A percentile compares a stretch with the other conserved stretches of the same genome.
phyloP scores from a whole-genome alignment of 176 grass and related monocot genomes.

The Zea mays region DNA sequence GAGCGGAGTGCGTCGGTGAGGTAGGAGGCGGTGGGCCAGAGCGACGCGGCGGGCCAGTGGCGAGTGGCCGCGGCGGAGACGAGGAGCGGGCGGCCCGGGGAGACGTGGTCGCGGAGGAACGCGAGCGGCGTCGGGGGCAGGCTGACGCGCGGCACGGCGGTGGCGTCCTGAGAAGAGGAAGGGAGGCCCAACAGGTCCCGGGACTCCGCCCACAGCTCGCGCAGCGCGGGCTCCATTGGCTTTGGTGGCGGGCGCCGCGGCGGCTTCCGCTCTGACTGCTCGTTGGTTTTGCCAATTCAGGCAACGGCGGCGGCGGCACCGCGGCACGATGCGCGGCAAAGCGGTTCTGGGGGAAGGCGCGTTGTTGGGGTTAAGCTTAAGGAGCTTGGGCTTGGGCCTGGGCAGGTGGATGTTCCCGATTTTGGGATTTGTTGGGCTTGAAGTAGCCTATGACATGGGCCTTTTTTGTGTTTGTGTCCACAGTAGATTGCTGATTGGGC shows the following conservation, averaged over 20 bases:
- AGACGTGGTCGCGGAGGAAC: conserved; percentile 81
- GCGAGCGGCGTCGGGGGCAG: conserved; percentile 60
- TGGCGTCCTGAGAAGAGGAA: neutral
- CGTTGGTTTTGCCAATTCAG: conserved; percentile 15
- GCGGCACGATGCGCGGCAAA: neutral
- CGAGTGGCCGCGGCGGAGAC: conserved; percentile 67
- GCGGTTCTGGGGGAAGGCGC: neutral
- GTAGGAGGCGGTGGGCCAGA: conserved; percentile 73
- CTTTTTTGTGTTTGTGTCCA: neutral
- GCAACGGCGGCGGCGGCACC: conserved; percentile 29
- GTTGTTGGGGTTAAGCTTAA: neutral
- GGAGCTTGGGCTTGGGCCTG: neutral
- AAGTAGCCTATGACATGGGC: neutral
- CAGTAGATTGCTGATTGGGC: neutral
- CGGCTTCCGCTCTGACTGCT: neutral
- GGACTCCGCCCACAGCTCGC: conserved; percentile 76
- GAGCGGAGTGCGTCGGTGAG: conserved; percentile 55
- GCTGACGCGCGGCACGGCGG: conserved; percentile 51
- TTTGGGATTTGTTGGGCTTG: conserved; percentile 6
- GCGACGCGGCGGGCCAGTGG: conserved; percentile 75
- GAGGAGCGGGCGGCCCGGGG: conserved; percentile 67
- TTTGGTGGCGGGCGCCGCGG: conserved; percentile 11
- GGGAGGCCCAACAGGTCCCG: conserved; percentile 65
- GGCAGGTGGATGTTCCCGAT: neutral
- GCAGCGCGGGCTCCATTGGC: conserved; percentile 55